Base-by-base conservation (phyloP, 2,329 filamentous ascomycete genomes). In the Byssoonygena ceratinophila region DNA sequence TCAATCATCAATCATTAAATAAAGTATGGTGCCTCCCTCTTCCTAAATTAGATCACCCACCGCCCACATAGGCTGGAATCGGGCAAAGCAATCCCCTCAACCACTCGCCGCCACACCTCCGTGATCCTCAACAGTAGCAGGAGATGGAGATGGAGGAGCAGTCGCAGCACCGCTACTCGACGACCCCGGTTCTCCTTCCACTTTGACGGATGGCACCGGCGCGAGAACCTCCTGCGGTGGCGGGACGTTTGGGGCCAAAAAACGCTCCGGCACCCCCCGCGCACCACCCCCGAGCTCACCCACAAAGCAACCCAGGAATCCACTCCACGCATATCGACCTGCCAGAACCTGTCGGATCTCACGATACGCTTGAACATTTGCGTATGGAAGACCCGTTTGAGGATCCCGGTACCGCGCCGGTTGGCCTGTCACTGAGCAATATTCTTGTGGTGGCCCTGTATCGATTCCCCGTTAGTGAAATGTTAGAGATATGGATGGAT, bases 351-450 rank as follows among this genome's bases (percentile, higher is more conserved):
- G 80, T 61, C 87, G 84, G 43, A 97, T 84, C 66, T 94, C 83
- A 25, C 66, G 64, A 70, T 89, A 96, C 0, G 89, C 90, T 57
- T 83, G 79, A 40, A 81, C 74, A 64, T 91, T 91, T 57, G 81
- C 78, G 68, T 91, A 98, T 0, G 83, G 81, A 14, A 97, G 76
- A 0, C 87, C 86, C 0, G 91, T 97, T 59, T 80, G 78, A 0
- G 89, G 87, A 66, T 98, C 92, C 22, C 83, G 80, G 68, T 94
- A 97, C 51, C 81, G 81, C 11, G 91, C 92, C 3, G 83, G 80
- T 50, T 83, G 79, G 61, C 84, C 85, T 1, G 88, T 96, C 64
- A 97, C 90, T 46, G 83, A 84, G 67, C 92, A 98, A 29, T 83
- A 73, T 41, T 76, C 71, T 56, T 66, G 68, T 52, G 62, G 69